phyloP scores from a whole-genome alignment of 495 filamentous ascomycete genomes.

The Annulohypoxylon nitens region DNA sequence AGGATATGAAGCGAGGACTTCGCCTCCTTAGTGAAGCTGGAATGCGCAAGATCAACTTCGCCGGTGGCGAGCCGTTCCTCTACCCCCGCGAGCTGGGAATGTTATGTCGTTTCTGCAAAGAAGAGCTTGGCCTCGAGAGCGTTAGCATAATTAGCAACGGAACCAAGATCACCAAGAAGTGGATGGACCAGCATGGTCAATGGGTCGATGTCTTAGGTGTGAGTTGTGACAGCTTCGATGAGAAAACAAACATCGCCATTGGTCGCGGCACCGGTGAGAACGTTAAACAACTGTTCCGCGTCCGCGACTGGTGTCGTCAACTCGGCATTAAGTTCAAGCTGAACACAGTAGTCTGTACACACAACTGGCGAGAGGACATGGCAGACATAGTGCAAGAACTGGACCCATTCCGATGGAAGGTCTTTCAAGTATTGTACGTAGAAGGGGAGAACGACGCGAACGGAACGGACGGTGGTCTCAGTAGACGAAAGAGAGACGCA shows the following conservation, averaged over 20 bases:
- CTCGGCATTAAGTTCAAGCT: constrained; percentile 69
- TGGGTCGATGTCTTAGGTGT: constrained; percentile 69
- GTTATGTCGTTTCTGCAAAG: constrained; percentile 65
- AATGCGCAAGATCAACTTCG: constrained; percentile 72
- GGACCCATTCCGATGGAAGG: constrained; percentile 70
- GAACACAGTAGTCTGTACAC: constrained; percentile 67
- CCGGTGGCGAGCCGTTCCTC: constrained; percentile 72
- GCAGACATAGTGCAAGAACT: constrained; percentile 56
- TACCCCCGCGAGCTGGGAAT: constrained; percentile 62
- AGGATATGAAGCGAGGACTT: constrained; percentile 60
- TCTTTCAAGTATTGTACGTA: constrained; percentile 69
- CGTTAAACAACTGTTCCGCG: constrained; percentile 57
- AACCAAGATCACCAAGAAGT: constrained; percentile 61
- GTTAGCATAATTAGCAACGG: constrained; percentile 69
- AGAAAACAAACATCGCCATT: constrained; percentile 65
- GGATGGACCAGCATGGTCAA: constrained; percentile 56
- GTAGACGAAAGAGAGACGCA: constrained; percentile 57
- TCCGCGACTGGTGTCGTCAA: constrained; percentile 61
- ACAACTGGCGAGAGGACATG: constrained; percentile 70
- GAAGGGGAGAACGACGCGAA: constrained; percentile 67
- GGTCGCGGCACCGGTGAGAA: constrained; percentile 64
- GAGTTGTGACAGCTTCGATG: constrained; percentile 70
- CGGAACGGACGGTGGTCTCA: constrained; percentile 39
- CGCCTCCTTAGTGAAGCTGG: constrained; percentile 63
- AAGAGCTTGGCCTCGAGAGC: constrained; percentile 62